Conservation (phyloP, 2,329 filamentous ascomycete genomes). For the Cercospora zeina region DNA sequence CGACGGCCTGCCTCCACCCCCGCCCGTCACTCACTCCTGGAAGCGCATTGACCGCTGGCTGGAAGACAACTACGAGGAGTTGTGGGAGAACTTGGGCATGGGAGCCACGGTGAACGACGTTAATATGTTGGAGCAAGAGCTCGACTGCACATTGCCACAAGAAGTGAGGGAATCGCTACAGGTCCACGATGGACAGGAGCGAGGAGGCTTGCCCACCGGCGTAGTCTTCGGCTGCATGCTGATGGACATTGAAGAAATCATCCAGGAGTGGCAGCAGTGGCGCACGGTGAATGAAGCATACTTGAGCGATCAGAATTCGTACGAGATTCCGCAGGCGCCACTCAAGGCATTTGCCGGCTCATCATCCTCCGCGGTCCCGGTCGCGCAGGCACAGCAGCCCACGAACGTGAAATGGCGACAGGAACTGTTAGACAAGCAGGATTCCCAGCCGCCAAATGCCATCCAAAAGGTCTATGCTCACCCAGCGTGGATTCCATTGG, state of each 20-base stretch:
- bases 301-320: conserved; percentile 58
- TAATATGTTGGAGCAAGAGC: conserved; percentile 92
- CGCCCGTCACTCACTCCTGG: conserved; percentile 88
- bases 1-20: conserved; percentile 85
- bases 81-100: conserved; percentile 90
- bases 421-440: conserved; percentile 79
- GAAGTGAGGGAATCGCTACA: conserved; percentile 90
- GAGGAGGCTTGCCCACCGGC: conserved; percentile 84
- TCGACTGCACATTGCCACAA: conserved; percentile 89
- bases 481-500: conserved; percentile 91
- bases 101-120: conserved; percentile 91
- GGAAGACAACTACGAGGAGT: conserved; percentile 91
- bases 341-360: conserved; percentile 69
- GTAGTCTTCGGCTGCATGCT: conserved; percentile 94
- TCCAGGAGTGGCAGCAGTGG: conserved; percentile 98
- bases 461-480: conserved; percentile 94
- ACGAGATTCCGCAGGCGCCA: conserved; percentile 63
- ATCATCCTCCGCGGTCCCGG: conserved; percentile 58
- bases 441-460: conserved; percentile 80
- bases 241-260: conserved; percentile 95
- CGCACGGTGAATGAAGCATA: conserved; percentile 88
- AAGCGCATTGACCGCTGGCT: conserved; percentile 89
- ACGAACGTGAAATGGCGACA: conserved; percentile 67
- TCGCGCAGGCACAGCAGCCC: conserved; percentile 42
- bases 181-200: conserved; percentile 95